Evolutionary conservation across 2,329 filamentous ascomycete species (phyloP).

Genomic region (Nakataea oryzae): DNA sequence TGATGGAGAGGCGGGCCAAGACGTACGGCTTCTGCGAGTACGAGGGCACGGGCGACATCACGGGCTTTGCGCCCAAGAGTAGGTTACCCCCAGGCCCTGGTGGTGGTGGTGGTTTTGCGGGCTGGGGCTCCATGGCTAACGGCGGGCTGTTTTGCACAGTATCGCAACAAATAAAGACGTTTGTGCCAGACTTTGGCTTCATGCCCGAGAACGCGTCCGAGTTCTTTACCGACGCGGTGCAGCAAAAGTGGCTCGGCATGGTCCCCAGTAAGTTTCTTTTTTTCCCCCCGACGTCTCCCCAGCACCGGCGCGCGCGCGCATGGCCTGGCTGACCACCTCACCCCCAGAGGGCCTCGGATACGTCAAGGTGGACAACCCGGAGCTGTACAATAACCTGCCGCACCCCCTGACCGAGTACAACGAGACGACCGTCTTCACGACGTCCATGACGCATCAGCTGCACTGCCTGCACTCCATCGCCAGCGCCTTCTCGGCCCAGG

Average conservation of each 20-base stretch:
- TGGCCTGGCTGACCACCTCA: not conserved
- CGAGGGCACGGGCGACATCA: conserved; percentile 25
- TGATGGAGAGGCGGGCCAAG: conserved; percentile 17
- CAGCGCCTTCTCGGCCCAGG: conserved; percentile 20
- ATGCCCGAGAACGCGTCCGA: conserved; percentile 26
- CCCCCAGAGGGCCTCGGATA: conserved; percentile 25
- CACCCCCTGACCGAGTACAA: conserved; percentile 19
- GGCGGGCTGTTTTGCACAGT: conserved; percentile 14
- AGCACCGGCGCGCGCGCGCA: too few species aligned
- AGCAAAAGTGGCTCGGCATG: conserved; percentile 24
- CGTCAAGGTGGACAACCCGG: conserved; percentile 22
- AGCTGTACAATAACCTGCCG: conserved; percentile 24
- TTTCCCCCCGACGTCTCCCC: not conserved
- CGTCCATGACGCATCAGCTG: conserved; percentile 31
- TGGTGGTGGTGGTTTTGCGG: too few species aligned
- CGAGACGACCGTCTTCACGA: conserved; percentile 26
- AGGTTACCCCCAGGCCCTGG: too few species aligned
- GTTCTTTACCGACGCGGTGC: conserved; percentile 23
- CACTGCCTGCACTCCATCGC: conserved; percentile 30
- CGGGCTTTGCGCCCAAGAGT: conserved; percentile 27
- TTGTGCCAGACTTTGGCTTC: conserved; percentile 24
- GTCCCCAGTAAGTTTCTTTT: conserved; percentile 21
- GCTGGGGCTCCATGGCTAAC: not conserved
- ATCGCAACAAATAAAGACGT: conserved; percentile 25
- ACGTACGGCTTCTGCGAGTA: conserved; percentile 9